Evolutionary conservation across 139 green algal genomes (phyloP).

Genomic region (Chlorella sorokiniana): DNA sequence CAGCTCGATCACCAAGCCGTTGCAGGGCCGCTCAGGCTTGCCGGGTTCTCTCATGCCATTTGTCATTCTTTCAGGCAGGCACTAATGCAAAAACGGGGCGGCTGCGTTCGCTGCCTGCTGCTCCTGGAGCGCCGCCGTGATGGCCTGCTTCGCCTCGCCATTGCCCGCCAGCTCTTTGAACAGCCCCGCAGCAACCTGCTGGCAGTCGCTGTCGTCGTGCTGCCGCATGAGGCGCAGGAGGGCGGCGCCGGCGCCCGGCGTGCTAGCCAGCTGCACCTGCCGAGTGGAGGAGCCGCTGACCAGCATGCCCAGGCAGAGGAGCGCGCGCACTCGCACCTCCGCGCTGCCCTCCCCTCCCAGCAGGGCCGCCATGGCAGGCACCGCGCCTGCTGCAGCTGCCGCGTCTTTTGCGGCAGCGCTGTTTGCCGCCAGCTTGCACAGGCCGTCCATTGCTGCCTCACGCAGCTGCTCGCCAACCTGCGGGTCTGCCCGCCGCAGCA

Average conservation of each 20-base stretch:
- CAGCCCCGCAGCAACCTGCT: constrained; percentile 36
- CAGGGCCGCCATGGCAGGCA: constrained; percentile 17
- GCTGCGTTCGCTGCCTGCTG: constrained; percentile 20
- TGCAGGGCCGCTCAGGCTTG: no score
- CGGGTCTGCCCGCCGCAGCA: neutral
- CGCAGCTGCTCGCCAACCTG: constrained; percentile 3
- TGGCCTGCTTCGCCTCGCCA: constrained; percentile 2
- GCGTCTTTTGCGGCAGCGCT: neutral
- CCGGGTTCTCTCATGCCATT: no score
- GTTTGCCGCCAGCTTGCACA: constrained; percentile 32
- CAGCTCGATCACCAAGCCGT: no score
- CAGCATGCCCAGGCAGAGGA: constrained; percentile 46
- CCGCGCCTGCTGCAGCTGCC: constrained; percentile 7
- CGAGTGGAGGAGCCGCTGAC: constrained; percentile 4
- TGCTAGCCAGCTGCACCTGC: constrained; percentile 23
- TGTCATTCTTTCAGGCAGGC: no score
- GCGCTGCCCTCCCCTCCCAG: neutral
- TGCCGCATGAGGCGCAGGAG: constrained; percentile 33
- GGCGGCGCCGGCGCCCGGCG: neutral
- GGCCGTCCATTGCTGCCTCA: constrained; percentile 32
- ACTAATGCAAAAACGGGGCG: neutral
- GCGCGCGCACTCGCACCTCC: constrained; percentile 29
- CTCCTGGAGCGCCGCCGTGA: constrained; percentile 24
- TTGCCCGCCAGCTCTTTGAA: constrained; percentile 26
- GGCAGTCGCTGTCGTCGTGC: constrained; percentile 39